A percentile compares a stretch with the other conserved stretches of the same genome.
phyloP scores from a whole-genome alignment of 2,329 filamentous ascomycete species.

The Nemania diffusa region DNA sequence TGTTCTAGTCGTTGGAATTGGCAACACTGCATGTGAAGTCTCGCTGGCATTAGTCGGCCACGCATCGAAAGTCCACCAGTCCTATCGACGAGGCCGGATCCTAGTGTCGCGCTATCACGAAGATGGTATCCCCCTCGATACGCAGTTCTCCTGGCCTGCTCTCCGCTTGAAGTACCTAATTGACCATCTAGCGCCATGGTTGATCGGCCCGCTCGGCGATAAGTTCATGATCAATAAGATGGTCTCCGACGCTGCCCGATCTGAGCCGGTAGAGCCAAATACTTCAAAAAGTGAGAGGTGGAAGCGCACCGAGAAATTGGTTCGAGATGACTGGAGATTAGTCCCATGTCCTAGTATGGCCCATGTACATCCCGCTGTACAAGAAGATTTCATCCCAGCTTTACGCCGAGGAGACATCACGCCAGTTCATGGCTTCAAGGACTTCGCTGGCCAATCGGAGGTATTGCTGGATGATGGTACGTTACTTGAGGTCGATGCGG shows the following conservation, averaged over 20 bases:
- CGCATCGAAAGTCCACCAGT: slow-evolving; percentile 36
- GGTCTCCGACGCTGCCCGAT: slow-evolving; percentile 37
- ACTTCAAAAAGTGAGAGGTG: slow-evolving; percentile 22
- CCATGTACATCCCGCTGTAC: slow-evolving; percentile 35
- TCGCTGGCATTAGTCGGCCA: slow-evolving; percentile 29
- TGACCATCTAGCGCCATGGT: slow-evolving; percentile 36
- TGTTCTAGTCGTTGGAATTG: slow-evolving; percentile 39
- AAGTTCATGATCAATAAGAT: slow-evolving; percentile 37
- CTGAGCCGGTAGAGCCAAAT: slow-evolving; percentile 19
- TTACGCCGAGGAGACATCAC: slow-evolving; percentile 31
- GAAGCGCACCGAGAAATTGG: slow-evolving; percentile 22
- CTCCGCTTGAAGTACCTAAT: slow-evolving; percentile 41
- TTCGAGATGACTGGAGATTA: slow-evolving; percentile 38
- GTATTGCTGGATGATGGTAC: slow-evolving; percentile 35
- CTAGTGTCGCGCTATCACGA: slow-evolving; percentile 36
- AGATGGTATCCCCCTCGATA: slow-evolving; percentile 36
- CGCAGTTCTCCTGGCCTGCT: slow-evolving; percentile 33
- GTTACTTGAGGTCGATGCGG: slow-evolving; percentile 37
- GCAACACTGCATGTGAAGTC: slow-evolving; percentile 40
- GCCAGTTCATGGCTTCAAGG: slow-evolving; percentile 37
- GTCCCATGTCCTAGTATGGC: slow-evolving; percentile 36
- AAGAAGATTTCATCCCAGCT: slow-evolving; percentile 41
- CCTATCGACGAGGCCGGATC: slow-evolving; percentile 36
- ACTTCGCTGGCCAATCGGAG: slow-evolving; percentile 33
- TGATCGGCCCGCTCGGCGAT: slow-evolving; percentile 32